Evolutionary conservation across 108 stramenopile species (phyloP), one percentile per base, ranked within the genome.

Genomic region (Hondaea fermentalgiana): DNA sequence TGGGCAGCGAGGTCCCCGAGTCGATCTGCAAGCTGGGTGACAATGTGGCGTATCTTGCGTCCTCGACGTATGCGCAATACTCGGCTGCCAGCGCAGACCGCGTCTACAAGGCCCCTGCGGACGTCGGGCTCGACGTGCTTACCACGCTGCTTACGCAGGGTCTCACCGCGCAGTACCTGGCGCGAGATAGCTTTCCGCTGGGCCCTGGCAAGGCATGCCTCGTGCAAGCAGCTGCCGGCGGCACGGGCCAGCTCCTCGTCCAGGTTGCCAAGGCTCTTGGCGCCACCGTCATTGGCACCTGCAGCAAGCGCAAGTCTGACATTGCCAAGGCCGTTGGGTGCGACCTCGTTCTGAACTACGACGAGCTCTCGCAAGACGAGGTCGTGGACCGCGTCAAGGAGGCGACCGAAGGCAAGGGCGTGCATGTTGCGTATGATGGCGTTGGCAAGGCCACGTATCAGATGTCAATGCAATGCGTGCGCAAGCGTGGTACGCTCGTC

Each of bases 221-320:
- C 5, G 72, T 89, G 19, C 45, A 49, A 16, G 89, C 72, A 4
- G 89, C 72, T 19, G 96, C 94, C 5, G 94, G 96, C 55, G 96
- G 95, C 28, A 96, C 96, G 12, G 94, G 96, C 72, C 96, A 96
- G 89, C 95, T 95, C 94, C 95, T 96, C 5, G 95, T 95, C n/a
- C 96, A 96, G 90, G 95, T 97, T 94, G 95, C 95, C 87, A 94
- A 95, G 91, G 53, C 94, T 12, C 91, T 92, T 5, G 96, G 96
- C 89, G 95, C 91, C 92, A 94, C 92, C 71, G 96, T 96, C 44
- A 96, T 96, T 90, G 96, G 96, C 88, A 96, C 96, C 19, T 89
- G 91, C 49, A 83, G 94, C 59, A 92, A 94, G 87, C 92, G 93
- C 58, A 97, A 97, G 93, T 91, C 60, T 0, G 91, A 87, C 60